phyloP scores from a whole-genome alignment of 345 rosid species.

The Arabis alpina region DNA sequence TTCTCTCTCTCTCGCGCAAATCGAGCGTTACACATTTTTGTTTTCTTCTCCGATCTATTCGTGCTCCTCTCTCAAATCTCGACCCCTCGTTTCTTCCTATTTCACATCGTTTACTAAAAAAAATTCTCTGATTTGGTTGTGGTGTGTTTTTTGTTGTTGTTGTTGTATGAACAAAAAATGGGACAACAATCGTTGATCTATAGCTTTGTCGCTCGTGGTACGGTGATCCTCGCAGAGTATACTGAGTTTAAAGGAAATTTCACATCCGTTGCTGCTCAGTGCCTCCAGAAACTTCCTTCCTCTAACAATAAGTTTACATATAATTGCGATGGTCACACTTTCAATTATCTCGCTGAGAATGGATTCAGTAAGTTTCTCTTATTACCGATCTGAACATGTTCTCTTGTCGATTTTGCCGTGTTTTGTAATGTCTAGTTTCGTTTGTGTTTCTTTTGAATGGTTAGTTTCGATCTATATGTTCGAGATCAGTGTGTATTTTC shows the following conservation, averaged over 20 bases:
- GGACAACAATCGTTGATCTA: conserved; percentile 75
- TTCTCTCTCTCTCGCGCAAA: conserved; percentile 18
- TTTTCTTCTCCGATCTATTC: conserved; percentile 35
- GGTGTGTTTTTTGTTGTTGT: too few relatives aligned
- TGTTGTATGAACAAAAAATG: conserved; percentile 39
- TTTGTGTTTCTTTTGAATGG: neutral
- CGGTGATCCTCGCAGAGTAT: conserved; percentile 64
- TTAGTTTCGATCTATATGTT: conserved; percentile 1
- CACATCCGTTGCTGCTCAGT: conserved; percentile 67
- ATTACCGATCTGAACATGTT: neutral
- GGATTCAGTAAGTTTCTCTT: conserved; percentile 60
- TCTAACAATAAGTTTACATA: conserved; percentile 69
- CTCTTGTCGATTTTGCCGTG: neutral
- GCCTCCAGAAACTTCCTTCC: conserved; percentile 72
- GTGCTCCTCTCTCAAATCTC: conserved; percentile 27
- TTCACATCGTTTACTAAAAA: conserved; percentile 16
- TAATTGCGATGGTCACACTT: conserved; percentile 80
- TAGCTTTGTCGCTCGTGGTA: conserved; percentile 70
- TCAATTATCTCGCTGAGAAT: conserved; percentile 73
- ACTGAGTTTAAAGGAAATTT: conserved; percentile 75
- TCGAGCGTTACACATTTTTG: conserved; percentile 29
- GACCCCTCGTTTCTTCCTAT: neutral
- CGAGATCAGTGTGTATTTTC: neutral
- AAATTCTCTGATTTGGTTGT: too few relatives aligned
- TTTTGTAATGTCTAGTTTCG: neutral